These are phyloP conservation scores for Aspergillus texensis DNA, from an alignment of 2,329 filamentous ascomycete genomes.

Conservation along the genomic window DNA sequence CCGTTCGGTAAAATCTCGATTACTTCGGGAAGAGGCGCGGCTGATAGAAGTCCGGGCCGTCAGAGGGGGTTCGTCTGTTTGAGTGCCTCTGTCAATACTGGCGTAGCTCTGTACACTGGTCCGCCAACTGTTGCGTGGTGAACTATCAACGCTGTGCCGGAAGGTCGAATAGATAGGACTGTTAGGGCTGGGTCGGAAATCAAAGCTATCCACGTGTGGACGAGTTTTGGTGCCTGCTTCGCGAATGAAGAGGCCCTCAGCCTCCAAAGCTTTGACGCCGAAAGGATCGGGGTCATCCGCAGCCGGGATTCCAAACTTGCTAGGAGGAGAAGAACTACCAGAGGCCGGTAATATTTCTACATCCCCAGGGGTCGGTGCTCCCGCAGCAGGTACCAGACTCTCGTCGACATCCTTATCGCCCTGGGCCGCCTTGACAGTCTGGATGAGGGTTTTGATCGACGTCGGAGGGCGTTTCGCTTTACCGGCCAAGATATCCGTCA, in stretches of 20 bases:
- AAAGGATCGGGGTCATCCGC: conserved; percentile 86
- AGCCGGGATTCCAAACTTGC: conserved; percentile 76
- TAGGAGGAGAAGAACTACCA: conserved; percentile 1
- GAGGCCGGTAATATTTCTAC: conserved; percentile 53
- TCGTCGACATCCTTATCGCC: conserved; percentile 76
- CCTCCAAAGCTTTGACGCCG: conserved; percentile 83
- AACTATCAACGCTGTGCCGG: conserved; percentile 71
- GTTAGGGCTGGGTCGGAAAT: conserved; percentile 74
- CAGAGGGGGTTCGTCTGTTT: conserved; percentile 61
- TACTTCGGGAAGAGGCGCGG: conserved; percentile 38
- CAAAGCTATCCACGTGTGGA: conserved; percentile 78
- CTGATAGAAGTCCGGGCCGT: conserved; percentile 36
- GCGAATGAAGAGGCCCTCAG: conserved; percentile 80
- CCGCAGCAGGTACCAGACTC: conserved; percentile 64
- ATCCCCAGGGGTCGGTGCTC: conserved; percentile 73
- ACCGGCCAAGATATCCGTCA: conserved; percentile 64
- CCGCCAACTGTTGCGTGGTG: conserved; percentile 63
- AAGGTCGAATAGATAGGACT: conserved; percentile 68
- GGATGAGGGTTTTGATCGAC: conserved; percentile 65
- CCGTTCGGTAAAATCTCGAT: conserved; percentile 26
- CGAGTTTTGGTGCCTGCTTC: conserved; percentile 80
- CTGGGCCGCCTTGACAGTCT: conserved; percentile 86
- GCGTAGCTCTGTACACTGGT: conserved; percentile 68
- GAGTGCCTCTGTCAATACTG: conserved; percentile 64
- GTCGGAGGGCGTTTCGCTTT: conserved; percentile 61